These are phyloP conservation scores for Salix koriyanagi DNA, from an alignment of 345 rosid genomes.

Conservation along the genomic window DNA sequence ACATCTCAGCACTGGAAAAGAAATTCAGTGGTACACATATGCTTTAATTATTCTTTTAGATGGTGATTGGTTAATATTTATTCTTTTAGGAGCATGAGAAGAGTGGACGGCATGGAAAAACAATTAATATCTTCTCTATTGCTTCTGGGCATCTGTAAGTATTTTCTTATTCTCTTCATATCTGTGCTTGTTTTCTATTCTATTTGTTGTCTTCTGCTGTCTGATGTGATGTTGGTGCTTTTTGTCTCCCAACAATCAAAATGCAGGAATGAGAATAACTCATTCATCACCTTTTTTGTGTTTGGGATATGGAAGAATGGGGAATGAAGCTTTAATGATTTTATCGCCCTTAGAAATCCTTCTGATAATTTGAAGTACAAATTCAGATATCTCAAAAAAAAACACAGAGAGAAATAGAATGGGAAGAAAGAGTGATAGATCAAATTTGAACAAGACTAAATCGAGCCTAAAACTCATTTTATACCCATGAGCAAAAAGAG, in stretches of 20 bases:
- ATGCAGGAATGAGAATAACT: too few species aligned
- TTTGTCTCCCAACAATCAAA: neutral
- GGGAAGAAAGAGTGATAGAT: too few species aligned
- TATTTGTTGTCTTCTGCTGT: neutral
- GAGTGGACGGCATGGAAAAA: slow-evolving; percentile 73
- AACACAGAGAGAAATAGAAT: too few species aligned
- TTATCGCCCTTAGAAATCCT: too few species aligned
- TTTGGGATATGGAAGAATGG: too few species aligned
- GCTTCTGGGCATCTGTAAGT: slow-evolving; percentile 99
- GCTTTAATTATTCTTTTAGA: slow-evolving; percentile 1
- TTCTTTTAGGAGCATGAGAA: slow-evolving; percentile 51
- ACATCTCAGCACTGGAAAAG: neutral
- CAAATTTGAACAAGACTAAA: too few species aligned
- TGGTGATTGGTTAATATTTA: neutral
- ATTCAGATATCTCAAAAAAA: too few species aligned
- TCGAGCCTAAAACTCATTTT: too few species aligned
- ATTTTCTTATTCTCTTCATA: neutral
- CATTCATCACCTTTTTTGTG: too few species aligned
- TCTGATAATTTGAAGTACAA: too few species aligned
- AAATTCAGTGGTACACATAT: neutral
- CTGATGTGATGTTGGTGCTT: neutral
- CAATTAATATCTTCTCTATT: slow-evolving; percentile 81
- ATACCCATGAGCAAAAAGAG: too few species aligned
- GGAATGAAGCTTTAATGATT: too few species aligned
- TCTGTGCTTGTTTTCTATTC: neutral